Conservation (phyloP, 2,329 filamentous ascomycete genomes). For the Daldinia eschscholtzii region DNA sequence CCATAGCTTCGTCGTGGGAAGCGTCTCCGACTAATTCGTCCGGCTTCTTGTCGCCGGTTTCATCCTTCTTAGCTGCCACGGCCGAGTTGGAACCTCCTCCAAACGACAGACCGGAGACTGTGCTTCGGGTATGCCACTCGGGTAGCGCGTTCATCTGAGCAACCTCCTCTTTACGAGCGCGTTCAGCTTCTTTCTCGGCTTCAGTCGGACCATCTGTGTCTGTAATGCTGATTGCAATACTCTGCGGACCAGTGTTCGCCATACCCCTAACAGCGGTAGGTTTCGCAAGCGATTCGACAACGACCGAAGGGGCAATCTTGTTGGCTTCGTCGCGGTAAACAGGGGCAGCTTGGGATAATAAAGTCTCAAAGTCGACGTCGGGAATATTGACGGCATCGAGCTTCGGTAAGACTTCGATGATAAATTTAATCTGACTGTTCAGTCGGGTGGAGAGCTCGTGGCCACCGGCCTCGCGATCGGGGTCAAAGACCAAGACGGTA, state of each 20-base stretch:
- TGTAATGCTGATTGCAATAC: slow-evolving; percentile 77
- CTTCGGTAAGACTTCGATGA: slow-evolving; percentile 79
- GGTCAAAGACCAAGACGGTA: slow-evolving; percentile 72
- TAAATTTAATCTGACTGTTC: slow-evolving; percentile 83
- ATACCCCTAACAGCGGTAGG: slow-evolving; percentile 79
- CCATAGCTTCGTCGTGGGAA: slow-evolving; percentile 70
- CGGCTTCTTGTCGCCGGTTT: slow-evolving; percentile 63
- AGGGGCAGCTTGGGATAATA: slow-evolving; percentile 71
- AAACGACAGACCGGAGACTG: slow-evolving; percentile 74
- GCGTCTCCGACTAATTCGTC: slow-evolving; percentile 56
- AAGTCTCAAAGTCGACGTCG: slow-evolving; percentile 79
- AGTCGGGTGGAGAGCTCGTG: slow-evolving; percentile 79
- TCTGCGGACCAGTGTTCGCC: slow-evolving; percentile 74
- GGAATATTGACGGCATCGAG: slow-evolving; percentile 82
- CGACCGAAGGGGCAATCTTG: slow-evolving; percentile 71
- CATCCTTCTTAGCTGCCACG: slow-evolving; percentile 56
- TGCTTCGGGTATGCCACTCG: slow-evolving; percentile 78
- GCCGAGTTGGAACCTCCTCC: slow-evolving; percentile 50
- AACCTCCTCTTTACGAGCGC: slow-evolving; percentile 73
- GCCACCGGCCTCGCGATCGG: slow-evolving; percentile 76
- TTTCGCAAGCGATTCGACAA: slow-evolving; percentile 64
- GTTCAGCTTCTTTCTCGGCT: slow-evolving; percentile 74
- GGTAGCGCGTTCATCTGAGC: slow-evolving; percentile 78
- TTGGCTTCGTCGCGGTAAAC: slow-evolving; percentile 76
- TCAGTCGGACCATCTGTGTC: slow-evolving; percentile 74